Percentiles rank a stretch among this genome's conserved stretches.
Conservation (phyloP, 768 basidiomycete genomes). For the Chalciporus sphaerocephalus region DNA sequence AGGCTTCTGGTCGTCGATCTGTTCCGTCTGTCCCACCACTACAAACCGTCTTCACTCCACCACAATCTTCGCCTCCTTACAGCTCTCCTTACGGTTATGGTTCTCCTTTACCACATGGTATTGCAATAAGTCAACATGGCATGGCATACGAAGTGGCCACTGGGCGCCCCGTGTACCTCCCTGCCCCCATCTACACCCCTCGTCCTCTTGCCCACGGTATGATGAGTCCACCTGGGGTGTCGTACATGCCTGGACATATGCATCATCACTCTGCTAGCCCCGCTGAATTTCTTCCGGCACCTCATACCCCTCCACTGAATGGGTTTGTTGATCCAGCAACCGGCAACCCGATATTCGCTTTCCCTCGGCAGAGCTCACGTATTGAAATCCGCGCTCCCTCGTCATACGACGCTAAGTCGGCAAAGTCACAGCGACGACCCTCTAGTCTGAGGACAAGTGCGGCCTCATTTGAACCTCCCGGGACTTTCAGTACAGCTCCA, state of each 20-base stretch:
- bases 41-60: conserved; percentile 41
- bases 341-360: conserved; percentile 67
- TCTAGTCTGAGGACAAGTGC: conserved; percentile 49
- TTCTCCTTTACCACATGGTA: conserved; percentile 58
- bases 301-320: conserved; percentile 58
- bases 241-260: conserved; percentile 60
- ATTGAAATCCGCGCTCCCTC: conserved; percentile 69
- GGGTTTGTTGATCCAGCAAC: conserved; percentile 64
- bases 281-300: conserved; percentile 57
- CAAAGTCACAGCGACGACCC: conserved; percentile 28
- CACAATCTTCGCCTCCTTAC: conserved; percentile 52
- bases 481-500: conserved; percentile 21
- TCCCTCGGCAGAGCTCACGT: conserved; percentile 67
- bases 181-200: conserved; percentile 62
- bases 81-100: conserved; percentile 65
- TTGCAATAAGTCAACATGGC: conserved; percentile 70
- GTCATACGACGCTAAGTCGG: conserved; percentile 23
- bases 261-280: conserved; percentile 57
- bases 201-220: conserved; percentile 60
- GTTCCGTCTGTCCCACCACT: conserved; percentile 39
- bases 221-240: conserved; percentile 42
- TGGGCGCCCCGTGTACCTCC: conserved; percentile 73
- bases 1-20: conserved; percentile 24
- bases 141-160: conserved; percentile 80
- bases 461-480: conserved; percentile 47